Base-by-base conservation (phyloP, 2,329 filamentous ascomycete species). In the Xylaria sp. region DNA sequence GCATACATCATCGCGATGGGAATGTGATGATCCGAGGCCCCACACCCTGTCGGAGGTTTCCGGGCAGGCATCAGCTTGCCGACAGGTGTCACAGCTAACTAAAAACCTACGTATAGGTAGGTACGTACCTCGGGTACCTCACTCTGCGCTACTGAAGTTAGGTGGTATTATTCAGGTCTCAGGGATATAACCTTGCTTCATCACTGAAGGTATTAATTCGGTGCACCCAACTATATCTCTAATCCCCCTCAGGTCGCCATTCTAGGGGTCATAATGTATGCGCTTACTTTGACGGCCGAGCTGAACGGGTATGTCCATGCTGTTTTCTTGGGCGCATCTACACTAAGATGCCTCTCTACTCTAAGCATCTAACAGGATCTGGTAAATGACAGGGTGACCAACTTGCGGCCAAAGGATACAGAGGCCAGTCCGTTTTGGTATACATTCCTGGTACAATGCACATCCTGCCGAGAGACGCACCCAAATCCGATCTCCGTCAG, bases 401-500 rank as follows among this genome's bases (percentile, higher is more conserved):
- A 96, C 77, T 89, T 99, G 74, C 91, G 91, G 66, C 96, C 96
- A 8, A 86, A 90, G 74, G 96, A 99, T 80, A 94, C 90, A 7
- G 84, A 90, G 75, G 92, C 93, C 20, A 88, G 87, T 68, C 93
- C 94, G 3, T 99, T 98, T 84, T 97, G 92, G 87, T 99, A 97
- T 84, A 98, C 93, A 60, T 98, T 99, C 88, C 96, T 92, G 79
- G 95, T 99, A 44, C 93, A 98, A 85, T 99, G 96, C 83, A 98
- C 94, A n/a, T 97, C 94, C 64, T 99, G 96, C 82, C 90, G 94
- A 70, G 96, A 99, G 81, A 90, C 87, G 1, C 94, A 99, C 80
- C 88, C 92, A 12, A 99, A 98, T 76, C 90, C 89, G 83, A 89
- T 99, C 62, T 91, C 90, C 66, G 89, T 98, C 72, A 97, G 88